Evolutionary conservation across 2,329 filamentous ascomycete species (phyloP).

Genomic region (Venturia carpophila): DNA sequence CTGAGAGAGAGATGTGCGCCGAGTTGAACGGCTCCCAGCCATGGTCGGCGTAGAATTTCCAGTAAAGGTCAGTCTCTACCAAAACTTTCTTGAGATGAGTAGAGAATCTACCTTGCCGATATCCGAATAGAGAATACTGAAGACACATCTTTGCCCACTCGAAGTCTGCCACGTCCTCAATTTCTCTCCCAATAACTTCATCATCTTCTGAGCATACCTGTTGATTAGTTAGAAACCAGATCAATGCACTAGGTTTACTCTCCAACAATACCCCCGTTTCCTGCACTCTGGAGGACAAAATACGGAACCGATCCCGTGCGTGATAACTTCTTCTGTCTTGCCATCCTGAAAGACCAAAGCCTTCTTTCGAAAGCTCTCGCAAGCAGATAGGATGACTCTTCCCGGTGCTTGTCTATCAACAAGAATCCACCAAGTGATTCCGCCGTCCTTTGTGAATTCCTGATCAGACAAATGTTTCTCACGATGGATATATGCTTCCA

Average conservation of each 20-base stretch:
- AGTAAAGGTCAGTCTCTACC: constrained; percentile 14
- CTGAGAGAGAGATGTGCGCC: constrained; percentile 59
- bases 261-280: constrained; percentile 49
- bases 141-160: constrained; percentile 40
- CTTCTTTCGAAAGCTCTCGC: constrained; percentile 48
- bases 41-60: constrained; percentile 63
- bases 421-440: constrained; percentile 53
- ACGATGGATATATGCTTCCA: constrained; percentile 50
- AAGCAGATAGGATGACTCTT: constrained; percentile 47
- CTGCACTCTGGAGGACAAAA: constrained; percentile 61
- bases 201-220: constrained; percentile 66
- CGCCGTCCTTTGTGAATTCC: constrained; percentile 46
- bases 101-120: constrained; percentile 54
- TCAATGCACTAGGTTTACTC: no score
- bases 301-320: constrained; percentile 71
- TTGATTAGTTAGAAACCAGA: no score
- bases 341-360: constrained; percentile 40
- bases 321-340: constrained; percentile 47
- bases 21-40: constrained; percentile 74
- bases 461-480: constrained; percentile 47
- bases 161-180: constrained; percentile 45
- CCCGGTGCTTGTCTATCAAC: constrained; percentile 38
- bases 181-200: constrained; percentile 54
- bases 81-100: not conserved
- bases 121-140: constrained; percentile 79